These are phyloP conservation scores for Cenchrus fungigraminus DNA, from an alignment of 176 grass and related monocot genomes.

Conservation along the genomic window DNA sequence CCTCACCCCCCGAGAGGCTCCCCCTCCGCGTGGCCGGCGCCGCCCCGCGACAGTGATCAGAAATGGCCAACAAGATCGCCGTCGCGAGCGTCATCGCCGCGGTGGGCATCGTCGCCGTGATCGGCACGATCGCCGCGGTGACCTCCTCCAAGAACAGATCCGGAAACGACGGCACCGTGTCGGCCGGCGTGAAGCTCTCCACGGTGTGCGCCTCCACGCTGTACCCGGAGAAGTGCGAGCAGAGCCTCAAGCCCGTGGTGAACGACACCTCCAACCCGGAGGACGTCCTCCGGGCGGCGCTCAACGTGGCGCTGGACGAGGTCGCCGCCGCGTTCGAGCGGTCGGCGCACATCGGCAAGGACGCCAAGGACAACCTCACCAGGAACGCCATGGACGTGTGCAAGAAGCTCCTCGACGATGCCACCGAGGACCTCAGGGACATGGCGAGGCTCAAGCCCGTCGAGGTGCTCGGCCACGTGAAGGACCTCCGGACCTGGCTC, in stretches of 20 bases:
- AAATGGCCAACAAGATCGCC: slow-evolving; percentile 67
- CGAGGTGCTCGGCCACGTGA: slow-evolving; percentile 30
- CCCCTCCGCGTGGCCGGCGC: background rate
- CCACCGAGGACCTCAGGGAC: slow-evolving; percentile 51
- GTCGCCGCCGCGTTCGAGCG: slow-evolving; percentile 37
- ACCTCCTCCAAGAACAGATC: slow-evolving; percentile 34
- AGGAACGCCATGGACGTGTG: slow-evolving; percentile 58
- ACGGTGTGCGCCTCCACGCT: slow-evolving; percentile 68
- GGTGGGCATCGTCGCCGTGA: slow-evolving; percentile 68
- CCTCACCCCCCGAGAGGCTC: background rate
- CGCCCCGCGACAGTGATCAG: background rate
- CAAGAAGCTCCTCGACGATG: slow-evolving; percentile 73
- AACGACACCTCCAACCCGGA: slow-evolving; percentile 50
- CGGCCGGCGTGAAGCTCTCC: slow-evolving; percentile 46
- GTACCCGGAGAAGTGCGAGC: slow-evolving; percentile 73
- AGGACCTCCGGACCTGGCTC: slow-evolving; percentile 71
- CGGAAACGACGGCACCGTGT: background rate
- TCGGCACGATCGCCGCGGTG: slow-evolving; percentile 67
- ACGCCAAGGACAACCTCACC: slow-evolving; percentile 39
- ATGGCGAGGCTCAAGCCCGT: slow-evolving; percentile 44
- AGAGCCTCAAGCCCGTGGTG: slow-evolving; percentile 48
- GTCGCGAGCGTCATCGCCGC: slow-evolving; percentile 55
- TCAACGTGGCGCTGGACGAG: slow-evolving; percentile 58
- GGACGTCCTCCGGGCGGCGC: slow-evolving; percentile 51
- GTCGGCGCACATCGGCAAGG: slow-evolving; percentile 51